Conservation (phyloP, 257 asterid genomes). For the Salvia miltiorrhiza region DNA sequence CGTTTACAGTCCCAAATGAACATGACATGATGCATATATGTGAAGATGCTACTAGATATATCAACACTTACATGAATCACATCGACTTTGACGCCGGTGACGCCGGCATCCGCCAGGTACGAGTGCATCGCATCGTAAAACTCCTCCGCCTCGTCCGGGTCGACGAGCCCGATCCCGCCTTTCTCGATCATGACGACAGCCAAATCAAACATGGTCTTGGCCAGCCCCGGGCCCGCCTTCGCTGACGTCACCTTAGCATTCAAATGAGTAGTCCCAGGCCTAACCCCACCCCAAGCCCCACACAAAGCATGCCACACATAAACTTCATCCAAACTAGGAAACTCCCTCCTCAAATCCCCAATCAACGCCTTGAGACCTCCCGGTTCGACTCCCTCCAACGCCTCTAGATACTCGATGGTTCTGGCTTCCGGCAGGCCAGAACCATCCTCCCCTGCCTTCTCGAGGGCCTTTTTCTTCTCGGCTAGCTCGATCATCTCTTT, state of each 20-base stretch:
- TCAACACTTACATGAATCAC: conserved; percentile 41
- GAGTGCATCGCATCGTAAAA: conserved; percentile 46
- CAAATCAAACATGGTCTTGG: conserved; percentile 40
- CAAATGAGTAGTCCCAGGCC: conserved; percentile 39
- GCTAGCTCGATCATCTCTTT: conserved; percentile 33
- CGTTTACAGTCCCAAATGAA: neutral
- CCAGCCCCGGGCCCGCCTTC: conserved; percentile 32
- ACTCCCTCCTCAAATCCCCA: conserved; percentile 31
- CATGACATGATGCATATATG: no score
- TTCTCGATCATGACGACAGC: conserved; percentile 45
- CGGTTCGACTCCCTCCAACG: conserved; percentile 12
- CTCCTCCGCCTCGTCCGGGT: conserved; percentile 30
- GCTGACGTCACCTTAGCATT: conserved; percentile 29
- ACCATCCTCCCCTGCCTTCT: conserved; percentile 5
- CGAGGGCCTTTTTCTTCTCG: conserved; percentile 30
- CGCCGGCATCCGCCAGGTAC: conserved; percentile 35
- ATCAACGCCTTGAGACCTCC: conserved; percentile 39
- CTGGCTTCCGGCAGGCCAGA: conserved; percentile 23
- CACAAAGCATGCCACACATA: conserved; percentile 53
- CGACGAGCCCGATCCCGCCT: conserved; percentile 43
- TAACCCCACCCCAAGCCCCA: conserved; percentile 52
- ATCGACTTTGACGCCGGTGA: conserved; percentile 48
- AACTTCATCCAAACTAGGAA: conserved; percentile 35
- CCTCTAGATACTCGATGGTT: conserved; percentile 25
- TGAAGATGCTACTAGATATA: neutral